Conservation (phyloP, 441 rosid species). For the Daphne laureola region DNA sequence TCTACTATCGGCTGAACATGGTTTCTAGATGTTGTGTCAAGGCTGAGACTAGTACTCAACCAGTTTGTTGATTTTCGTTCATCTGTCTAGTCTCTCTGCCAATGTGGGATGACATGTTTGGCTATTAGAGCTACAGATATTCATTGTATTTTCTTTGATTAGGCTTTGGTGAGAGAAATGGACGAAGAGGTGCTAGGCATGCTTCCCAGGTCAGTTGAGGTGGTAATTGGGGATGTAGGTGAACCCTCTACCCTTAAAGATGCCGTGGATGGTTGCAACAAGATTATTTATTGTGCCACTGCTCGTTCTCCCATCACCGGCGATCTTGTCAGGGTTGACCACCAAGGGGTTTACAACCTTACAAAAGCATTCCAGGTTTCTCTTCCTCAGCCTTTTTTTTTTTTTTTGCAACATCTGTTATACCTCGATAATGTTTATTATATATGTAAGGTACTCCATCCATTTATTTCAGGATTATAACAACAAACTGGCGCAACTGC, state of each 20-base stretch:
- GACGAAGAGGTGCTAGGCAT: constrained; percentile 61
- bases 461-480: constrained; percentile 58
- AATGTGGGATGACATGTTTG: neutral
- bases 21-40: neutral
- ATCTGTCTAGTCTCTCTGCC: neutral
- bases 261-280: constrained; percentile 85
- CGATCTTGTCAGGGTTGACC: constrained; percentile 85
- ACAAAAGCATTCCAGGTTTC: constrained; percentile 79
- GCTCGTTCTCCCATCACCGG: constrained; percentile 89
- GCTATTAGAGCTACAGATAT: neutral
- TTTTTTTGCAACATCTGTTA: neutral
- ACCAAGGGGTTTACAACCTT: constrained; percentile 84
- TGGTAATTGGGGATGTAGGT: constrained; percentile 85
- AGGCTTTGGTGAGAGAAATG: constrained; percentile 78
- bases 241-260: constrained; percentile 60
- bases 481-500: constrained; percentile 72
- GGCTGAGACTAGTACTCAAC: no score
- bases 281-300: constrained; percentile 89
- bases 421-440: neutral
- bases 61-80: no score
- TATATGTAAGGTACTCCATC: neutral
- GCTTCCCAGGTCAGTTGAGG: constrained; percentile 90
- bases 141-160: constrained; percentile 3
- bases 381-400: neutral
- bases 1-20: neutral